Percentiles rank a stretch among this genome's conserved stretches.
Evolutionary conservation across 352 stramenopile species (phyloP).

Genomic region (Phytophthora sp.): DNA sequence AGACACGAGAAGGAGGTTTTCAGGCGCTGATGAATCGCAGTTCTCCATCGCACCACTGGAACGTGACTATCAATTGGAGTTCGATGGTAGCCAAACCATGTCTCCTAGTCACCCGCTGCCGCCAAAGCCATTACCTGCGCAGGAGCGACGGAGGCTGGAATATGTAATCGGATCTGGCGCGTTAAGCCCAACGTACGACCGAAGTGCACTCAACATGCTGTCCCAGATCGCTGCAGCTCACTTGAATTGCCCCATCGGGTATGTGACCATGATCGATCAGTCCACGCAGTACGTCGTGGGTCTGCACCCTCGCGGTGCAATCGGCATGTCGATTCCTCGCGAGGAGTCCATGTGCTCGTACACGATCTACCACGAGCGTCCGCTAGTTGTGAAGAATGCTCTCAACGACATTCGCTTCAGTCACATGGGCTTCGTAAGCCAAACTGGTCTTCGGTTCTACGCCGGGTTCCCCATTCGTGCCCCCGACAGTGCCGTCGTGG

Average conservation of each 20-base stretch:
- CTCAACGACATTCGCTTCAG: conserved; percentile 69
- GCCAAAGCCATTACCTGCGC: conserved; percentile 36
- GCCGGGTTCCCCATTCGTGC: conserved; percentile 64
- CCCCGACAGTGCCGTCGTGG: conserved; percentile 57
- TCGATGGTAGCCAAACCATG: conserved; percentile 48
- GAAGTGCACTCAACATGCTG: conserved; percentile 56
- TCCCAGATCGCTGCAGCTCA: conserved; percentile 51
- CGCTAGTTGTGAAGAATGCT: conserved; percentile 64
- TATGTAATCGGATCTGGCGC: conserved; percentile 51
- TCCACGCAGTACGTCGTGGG: conserved; percentile 56
- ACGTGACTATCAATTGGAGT: conserved; percentile 59
- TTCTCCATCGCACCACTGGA: conserved; percentile 42
- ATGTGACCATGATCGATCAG: conserved; percentile 66
- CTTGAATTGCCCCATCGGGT: conserved; percentile 63
- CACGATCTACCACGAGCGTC: conserved; percentile 64
- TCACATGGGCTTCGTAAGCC: conserved; percentile 58
- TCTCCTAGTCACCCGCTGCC: conserved; percentile 49
- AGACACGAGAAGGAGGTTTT: conserved; percentile 21
- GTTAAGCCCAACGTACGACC: conserved; percentile 53
- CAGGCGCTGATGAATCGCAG: conserved; percentile 30
- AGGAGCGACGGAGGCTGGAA: conserved; percentile 48
- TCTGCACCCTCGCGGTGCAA: conserved; percentile 30
- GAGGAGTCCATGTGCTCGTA: conserved; percentile 71
- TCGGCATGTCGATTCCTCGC: conserved; percentile 39
- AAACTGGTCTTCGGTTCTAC: conserved; percentile 69